These are phyloP conservation scores for Dactylonectria macrodidyma DNA, from an alignment of 2,329 filamentous ascomycete species.

Conservation along the genomic window DNA sequence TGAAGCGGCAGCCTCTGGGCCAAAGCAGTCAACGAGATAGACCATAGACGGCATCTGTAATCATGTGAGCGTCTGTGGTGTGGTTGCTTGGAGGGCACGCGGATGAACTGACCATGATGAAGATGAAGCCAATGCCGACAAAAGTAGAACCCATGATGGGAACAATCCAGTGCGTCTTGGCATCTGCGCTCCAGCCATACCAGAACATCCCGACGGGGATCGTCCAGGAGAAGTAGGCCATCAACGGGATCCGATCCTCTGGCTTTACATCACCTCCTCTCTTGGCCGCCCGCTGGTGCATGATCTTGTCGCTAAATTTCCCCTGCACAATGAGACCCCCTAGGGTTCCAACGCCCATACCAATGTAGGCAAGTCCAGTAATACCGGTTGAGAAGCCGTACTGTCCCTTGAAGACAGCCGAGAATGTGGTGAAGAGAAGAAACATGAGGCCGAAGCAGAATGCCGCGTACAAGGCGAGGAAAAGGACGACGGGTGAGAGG, in stretches of 20 bases:
- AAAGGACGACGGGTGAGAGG: slow-evolving; percentile 67
- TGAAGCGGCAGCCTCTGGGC: too few species aligned
- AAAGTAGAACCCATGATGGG: slow-evolving; percentile 70
- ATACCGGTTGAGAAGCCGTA: slow-evolving; percentile 51
- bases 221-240: slow-evolving; percentile 68
- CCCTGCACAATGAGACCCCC: slow-evolving; percentile 43
- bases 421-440: slow-evolving; percentile 55
- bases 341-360: slow-evolving; percentile 59
- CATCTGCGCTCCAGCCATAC: slow-evolving; percentile 72
- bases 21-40: too few species aligned
- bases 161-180: slow-evolving; percentile 68
- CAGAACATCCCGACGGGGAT: slow-evolving; percentile 69
- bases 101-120: slow-evolving; percentile 51
- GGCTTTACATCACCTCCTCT: slow-evolving; percentile 44
- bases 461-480: slow-evolving; percentile 55
- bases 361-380: slow-evolving; percentile 61
- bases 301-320: slow-evolving; percentile 35
- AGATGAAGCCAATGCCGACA: slow-evolving; percentile 60
- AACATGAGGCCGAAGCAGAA: slow-evolving; percentile 56
- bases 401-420: slow-evolving; percentile 52
- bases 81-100: too few species aligned
- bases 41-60: too few species aligned
- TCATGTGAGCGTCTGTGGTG: neutral
- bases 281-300: neutral
- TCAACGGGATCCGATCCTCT: slow-evolving; percentile 66